Percentiles rank a stretch among this genome's conserved stretches.
Evolutionary conservation across 2,329 filamentous ascomycete genomes (phyloP).

Genomic region (Stemphylium lycopersici): DNA sequence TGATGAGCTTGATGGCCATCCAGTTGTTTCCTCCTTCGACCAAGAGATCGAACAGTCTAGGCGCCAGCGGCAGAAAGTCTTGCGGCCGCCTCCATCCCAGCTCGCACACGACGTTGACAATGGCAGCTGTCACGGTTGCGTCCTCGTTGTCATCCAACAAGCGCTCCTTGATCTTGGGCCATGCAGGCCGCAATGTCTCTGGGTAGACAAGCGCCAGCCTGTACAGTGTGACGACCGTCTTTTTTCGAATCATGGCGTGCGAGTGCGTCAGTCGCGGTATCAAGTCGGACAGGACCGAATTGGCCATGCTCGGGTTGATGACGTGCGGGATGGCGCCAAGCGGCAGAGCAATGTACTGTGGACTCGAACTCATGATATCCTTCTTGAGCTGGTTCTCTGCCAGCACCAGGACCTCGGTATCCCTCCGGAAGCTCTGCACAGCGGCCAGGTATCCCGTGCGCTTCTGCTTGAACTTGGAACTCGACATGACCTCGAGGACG

Average conservation of each 20-base stretch:
- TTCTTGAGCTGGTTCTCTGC: conserved; percentile 97
- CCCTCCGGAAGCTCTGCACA: conserved; percentile 92
- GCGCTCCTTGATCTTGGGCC: conserved; percentile 96
- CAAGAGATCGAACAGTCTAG: conserved; percentile 87
- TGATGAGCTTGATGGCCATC: conserved; percentile 99
- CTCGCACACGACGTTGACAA: conserved; percentile 96
- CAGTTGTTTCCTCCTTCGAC: conserved; percentile 96
- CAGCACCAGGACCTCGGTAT: conserved; percentile 97
- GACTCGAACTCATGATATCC: conserved; percentile 76
- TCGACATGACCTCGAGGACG: conserved; percentile 98
- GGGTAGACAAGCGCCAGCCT: conserved; percentile 94
- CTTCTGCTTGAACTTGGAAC: conserved; percentile 92
- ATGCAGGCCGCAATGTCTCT: conserved; percentile 87
- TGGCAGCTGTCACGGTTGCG: conserved; percentile 90
- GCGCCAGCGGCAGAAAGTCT: conserved; percentile 91
- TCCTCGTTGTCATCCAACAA: conserved; percentile 90
- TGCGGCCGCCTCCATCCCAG: conserved; percentile 91
- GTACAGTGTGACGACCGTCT: conserved; percentile 94
- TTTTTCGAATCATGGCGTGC: conserved; percentile 85
- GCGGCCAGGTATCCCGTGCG: conserved; percentile 93
- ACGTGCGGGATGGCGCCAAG: conserved; percentile 92
- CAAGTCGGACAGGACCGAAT: conserved; percentile 85
- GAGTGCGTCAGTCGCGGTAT: conserved; percentile 87
- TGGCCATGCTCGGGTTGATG: conserved; percentile 88
- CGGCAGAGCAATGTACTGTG: conserved; percentile 81